Base-by-base conservation (phyloP, 2,329 filamentous ascomycete genomes). In the Aspergillus puulaauensis region DNA sequence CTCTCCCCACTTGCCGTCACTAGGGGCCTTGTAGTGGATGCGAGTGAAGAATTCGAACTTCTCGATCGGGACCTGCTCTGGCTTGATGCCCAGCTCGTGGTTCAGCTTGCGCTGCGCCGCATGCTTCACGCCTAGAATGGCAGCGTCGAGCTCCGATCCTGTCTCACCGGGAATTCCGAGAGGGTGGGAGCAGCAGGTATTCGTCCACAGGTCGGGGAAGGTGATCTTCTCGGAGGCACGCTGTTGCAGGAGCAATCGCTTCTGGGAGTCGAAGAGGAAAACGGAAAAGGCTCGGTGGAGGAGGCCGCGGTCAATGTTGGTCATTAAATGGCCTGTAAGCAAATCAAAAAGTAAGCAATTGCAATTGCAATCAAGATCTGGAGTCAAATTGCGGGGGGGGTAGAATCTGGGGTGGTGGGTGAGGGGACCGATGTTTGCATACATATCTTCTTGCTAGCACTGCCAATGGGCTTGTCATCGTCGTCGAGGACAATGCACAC, bases 121-220 rank as follows among this genome's bases (percentile, higher is more conserved):
- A 59, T 89, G 87, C 82, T 96, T 96, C 66, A 93, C 95, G 27
- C 95, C 95, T 66, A 86, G 81, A 57, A 98, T 81, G 5, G 93
- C 90, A 64, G 91, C 90, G 50, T 88, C 83, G 44, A 99, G 82
- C 65, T 89, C 89, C 33, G 87, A 84, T 62, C 95, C 95, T 24
- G 91, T 96, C 85, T 99, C 95, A 64, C 89, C 89, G 8, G 95
- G 90, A 65, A 97, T 90, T 55, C 91, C 90, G 60, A 99, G 84
- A 5, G 95, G 95, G 77, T 99, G 95, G 40, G 95, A 99, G 82
- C 95, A 99, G 84, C 95, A 99, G 33, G 95, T 99, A 79, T 99
- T 99, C 63, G 95, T 99, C 95, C 95, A 99, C 89, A 97, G 93
- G 74, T 96, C 91, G 49, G 95, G 93, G 79, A 99, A 99, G 6